A percentile compares a stretch with the other conserved stretches of the same genome.
Conservation (phyloP, 2,329 filamentous ascomycete species). For the Calonectria montana region DNA sequence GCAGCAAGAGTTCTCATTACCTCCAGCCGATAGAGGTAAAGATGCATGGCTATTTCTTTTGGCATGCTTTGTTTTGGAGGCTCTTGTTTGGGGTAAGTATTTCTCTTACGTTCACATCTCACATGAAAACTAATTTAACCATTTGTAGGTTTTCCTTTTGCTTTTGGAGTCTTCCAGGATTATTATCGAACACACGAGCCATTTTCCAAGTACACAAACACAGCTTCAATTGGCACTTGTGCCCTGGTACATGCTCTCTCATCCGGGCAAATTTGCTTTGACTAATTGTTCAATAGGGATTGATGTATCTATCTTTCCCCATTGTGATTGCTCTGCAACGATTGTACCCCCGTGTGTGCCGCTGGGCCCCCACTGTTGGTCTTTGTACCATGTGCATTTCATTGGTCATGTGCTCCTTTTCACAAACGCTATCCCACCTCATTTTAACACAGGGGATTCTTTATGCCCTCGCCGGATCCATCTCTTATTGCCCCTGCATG, state of each 20-base stretch:
- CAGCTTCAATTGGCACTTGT: slow-evolving; percentile 70
- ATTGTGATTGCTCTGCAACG: slow-evolving; percentile 57
- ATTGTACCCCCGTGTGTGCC: slow-evolving; percentile 50
- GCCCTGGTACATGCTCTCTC: slow-evolving; percentile 56
- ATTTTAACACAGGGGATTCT: slow-evolving; percentile 68
- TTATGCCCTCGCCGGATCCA: slow-evolving; percentile 64
- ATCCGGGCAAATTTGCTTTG: not conserved
- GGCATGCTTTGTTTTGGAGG: slow-evolving; percentile 38
- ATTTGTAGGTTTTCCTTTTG: slow-evolving; percentile 68
- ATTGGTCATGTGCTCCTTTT: slow-evolving; percentile 55
- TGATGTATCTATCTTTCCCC: slow-evolving; percentile 57
- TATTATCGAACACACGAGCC: slow-evolving; percentile 69
- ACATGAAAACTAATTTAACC: not conserved
- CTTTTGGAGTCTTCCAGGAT: slow-evolving; percentile 75
- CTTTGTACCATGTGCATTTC: slow-evolving; percentile 60
- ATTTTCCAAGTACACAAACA: slow-evolving; percentile 61
- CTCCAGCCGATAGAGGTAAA: slow-evolving; percentile 50
- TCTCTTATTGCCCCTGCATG: slow-evolving; percentile 64
- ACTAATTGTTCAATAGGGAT: slow-evolving; percentile 10
- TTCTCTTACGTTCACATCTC: too few species aligned
- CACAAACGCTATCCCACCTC: slow-evolving; percentile 63
- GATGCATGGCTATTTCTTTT: slow-evolving; percentile 49
- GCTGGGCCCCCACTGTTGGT: slow-evolving; percentile 53
- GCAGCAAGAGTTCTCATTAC: slow-evolving; percentile 37
- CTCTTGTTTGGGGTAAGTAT: slow-evolving; percentile 28